phyloP scores from a whole-genome alignment of 805 yeast species.

The Schwanniomyces occidentalis region DNA sequence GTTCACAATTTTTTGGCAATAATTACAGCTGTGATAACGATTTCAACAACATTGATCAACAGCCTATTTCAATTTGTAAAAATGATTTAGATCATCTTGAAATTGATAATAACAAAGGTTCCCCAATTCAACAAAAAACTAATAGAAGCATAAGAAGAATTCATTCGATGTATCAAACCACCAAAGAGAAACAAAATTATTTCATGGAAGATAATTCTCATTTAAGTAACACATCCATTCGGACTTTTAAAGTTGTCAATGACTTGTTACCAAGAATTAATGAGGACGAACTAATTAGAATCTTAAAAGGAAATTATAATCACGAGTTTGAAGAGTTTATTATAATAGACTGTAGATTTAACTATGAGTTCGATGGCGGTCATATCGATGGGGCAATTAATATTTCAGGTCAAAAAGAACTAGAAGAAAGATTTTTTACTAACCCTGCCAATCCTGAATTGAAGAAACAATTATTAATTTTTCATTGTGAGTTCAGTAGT shows the following conservation, averaged over 20 bases:
- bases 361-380: slow-evolving; percentile 90
- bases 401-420: slow-evolving; percentile 64
- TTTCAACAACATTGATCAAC: slow-evolving; percentile 9
- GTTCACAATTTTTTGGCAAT: slow-evolving; percentile 13
- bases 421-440: slow-evolving; percentile 57
- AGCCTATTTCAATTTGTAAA: slow-evolving; percentile 3
- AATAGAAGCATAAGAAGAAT: slow-evolving; percentile 52
- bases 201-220: slow-evolving; percentile 32
- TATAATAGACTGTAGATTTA: slow-evolving; percentile 87
- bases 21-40: slow-evolving; percentile 8
- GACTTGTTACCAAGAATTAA: slow-evolving; percentile 73
- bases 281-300: slow-evolving; percentile 55
- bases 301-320: slow-evolving; percentile 53
- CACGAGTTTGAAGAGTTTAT: slow-evolving; percentile 55
- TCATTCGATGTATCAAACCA: slow-evolving; percentile 67
- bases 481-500: slow-evolving; percentile 94
- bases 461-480: slow-evolving; percentile 57
- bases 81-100: slow-evolving; percentile 3
- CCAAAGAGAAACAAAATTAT: slow-evolving; percentile 26
- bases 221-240: slow-evolving; percentile 27
- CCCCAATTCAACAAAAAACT: slow-evolving; percentile 26
- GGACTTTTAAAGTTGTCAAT: slow-evolving; percentile 33
- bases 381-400: slow-evolving; percentile 85
- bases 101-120: background rate
- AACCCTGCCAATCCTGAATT: slow-evolving; percentile 11